Base-by-base conservation (phyloP, 2,329 filamentous ascomycete genomes). In the Penicillium oxalicum region DNA sequence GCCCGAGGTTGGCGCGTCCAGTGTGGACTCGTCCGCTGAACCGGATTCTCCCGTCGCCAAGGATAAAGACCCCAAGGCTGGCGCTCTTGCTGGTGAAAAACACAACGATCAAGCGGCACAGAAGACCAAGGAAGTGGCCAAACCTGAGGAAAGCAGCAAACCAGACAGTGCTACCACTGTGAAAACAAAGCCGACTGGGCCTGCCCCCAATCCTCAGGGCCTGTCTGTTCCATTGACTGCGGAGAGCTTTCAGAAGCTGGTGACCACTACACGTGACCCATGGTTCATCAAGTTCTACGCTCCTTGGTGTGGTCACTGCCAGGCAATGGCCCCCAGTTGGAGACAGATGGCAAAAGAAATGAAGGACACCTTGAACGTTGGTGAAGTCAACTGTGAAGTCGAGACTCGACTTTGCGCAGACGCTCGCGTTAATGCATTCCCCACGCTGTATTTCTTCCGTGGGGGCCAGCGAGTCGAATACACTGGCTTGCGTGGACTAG, bases 241-340 rank as follows among this genome's bases (percentile, higher is more conserved):
- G 0, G 90, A 96, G 64, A 88, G 77, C 54, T 98, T 98, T 74
- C 86, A 94, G 66, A 83, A 81, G 49, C 75, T 86, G 34, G 91
- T 98, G 40, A 95, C 89, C 3, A 87, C 84, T 66, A 90, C 89
- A 0, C 82, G 87, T 55, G 90, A 97, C 54, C 86, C 91, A 5
- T 98, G 93, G 93, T 96, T 98, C 65, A 83, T 98, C 77, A 98
- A 98, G 70, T 97, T 98, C 68, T 97, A 96, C 67, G 91, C 89
- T 13, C 94, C 93, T 5, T 97, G 91, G 93, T 98, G 93, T 69
- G 83, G 84, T 59, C 93, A 98, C 71, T 98, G 94, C 70, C 88
- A 95, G 71, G 88, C 88, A 34, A 83, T 98, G 78, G 88, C 87
- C 33, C 87, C 93, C 2, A 90, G 83, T 55, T 98, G 93, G 93